Evolutionary conservation across 2,329 filamentous ascomycete species (phyloP).

Genomic region (Penicillium olsonii): DNA sequence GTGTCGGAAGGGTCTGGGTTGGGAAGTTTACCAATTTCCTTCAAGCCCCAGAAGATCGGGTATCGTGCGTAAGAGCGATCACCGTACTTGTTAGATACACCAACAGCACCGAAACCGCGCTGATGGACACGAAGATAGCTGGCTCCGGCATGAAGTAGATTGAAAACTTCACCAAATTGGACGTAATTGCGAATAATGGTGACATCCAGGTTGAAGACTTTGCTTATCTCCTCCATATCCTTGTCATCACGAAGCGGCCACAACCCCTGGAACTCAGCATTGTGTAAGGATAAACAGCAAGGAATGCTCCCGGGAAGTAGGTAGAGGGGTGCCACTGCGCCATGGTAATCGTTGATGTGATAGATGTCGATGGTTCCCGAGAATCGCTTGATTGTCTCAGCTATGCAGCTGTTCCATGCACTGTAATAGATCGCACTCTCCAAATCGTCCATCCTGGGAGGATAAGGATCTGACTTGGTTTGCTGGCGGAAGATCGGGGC

Average conservation of each 20-base stretch:
- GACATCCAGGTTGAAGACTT: constrained; percentile 63
- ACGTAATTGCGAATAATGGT: constrained; percentile 62
- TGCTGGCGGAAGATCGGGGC: constrained; percentile 67
- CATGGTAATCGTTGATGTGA: constrained; percentile 68
- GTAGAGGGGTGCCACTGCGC: constrained; percentile 64
- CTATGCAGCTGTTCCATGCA: constrained; percentile 70
- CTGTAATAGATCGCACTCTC: constrained; percentile 69
- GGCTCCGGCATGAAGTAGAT: constrained; percentile 65
- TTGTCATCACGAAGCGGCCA: constrained; percentile 66
- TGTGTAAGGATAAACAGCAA: constrained; percentile 66
- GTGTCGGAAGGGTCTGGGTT: constrained; percentile 68
- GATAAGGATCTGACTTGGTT: constrained; percentile 64
- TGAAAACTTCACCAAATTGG: constrained; percentile 70
- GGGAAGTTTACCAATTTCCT: constrained; percentile 63
- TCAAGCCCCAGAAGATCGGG: constrained; percentile 69
- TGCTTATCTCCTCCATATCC: constrained; percentile 64
- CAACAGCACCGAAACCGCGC: constrained; percentile 68
- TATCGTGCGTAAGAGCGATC: constrained; percentile 67
- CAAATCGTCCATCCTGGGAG: constrained; percentile 68
- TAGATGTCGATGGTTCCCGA: constrained; percentile 57
- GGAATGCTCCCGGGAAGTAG: constrained; percentile 64
- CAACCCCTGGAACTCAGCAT: constrained; percentile 69
- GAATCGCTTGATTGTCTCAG: constrained; percentile 64
- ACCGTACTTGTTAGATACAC: constrained; percentile 70
- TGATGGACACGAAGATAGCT: constrained; percentile 68